Percentiles rank a stretch among this genome's conserved stretches.
phyloP scores from a whole-genome alignment of 495 filamentous ascomycete genomes.

The Penicillium nucicola region DNA sequence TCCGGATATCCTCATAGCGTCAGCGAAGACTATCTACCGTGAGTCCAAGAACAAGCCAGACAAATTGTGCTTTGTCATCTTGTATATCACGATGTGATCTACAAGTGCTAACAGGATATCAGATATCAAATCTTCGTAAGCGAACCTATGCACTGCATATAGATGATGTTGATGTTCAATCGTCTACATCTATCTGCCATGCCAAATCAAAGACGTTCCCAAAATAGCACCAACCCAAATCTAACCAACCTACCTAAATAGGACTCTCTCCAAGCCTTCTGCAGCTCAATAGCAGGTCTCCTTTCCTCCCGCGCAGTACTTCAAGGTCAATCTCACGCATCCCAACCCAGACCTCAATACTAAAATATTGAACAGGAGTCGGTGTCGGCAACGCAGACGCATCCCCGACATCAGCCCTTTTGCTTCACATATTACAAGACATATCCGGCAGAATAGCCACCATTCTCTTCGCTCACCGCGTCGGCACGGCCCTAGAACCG shows the following conservation, averaged over 20 bases:
- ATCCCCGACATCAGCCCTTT: conserved; percentile 80
- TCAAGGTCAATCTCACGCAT: conserved; percentile 53
- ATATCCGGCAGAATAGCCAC: conserved; percentile 81
- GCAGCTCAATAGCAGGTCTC: conserved; percentile 86
- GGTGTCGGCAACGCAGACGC: conserved; percentile 86
- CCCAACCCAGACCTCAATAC: not conserved
- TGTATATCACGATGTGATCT: not conserved
- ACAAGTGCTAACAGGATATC: conserved; percentile 4
- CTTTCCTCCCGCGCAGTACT: conserved; percentile 86
- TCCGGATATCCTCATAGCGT: conserved; percentile 91
- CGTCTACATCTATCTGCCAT: not conserved
- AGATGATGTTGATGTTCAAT: not conserved
- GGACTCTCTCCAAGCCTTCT: conserved; percentile 96
- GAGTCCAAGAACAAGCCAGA: conserved; percentile 25
- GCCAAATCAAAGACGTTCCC: not conserved
- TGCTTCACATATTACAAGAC: conserved; percentile 85
- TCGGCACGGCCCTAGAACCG: conserved; percentile 84
- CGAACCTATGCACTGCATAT: not conserved
- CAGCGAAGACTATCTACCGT: conserved; percentile 82
- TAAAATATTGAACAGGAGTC: conserved; percentile 52
- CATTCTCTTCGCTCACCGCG: conserved; percentile 82
- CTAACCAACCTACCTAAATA: conserved; percentile 23
- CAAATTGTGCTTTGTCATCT: not conserved
- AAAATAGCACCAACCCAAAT: not conserved
- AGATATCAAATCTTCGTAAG: conserved; percentile 70